Conservation (phyloP, 2,329 filamentous ascomycete species). For the Fusarium veterinarium region DNA sequence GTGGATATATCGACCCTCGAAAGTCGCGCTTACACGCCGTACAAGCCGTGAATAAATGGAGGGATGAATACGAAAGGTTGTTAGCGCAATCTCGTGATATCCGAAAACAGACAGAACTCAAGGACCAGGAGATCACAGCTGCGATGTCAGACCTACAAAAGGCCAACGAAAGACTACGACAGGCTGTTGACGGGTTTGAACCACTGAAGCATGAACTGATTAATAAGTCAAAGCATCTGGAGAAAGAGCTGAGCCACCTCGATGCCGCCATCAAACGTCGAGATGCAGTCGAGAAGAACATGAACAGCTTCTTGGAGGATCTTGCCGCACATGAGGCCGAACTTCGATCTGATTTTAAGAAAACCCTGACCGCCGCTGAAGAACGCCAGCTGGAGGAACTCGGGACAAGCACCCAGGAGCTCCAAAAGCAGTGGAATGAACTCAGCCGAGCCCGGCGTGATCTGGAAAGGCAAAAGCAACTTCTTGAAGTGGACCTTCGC, state of each 20-base stretch:
- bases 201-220: slow-evolving; percentile 82
- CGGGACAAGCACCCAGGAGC: slow-evolving; percentile 74
- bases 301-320: slow-evolving; percentile 81
- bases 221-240: slow-evolving; percentile 78
- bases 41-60: slow-evolving; percentile 77
- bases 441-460: slow-evolving; percentile 79
- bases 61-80: slow-evolving; percentile 78
- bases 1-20: slow-evolving; percentile 89
- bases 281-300: slow-evolving; percentile 77
- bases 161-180: slow-evolving; percentile 79
- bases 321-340: slow-evolving; percentile 83
- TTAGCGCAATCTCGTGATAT: slow-evolving; percentile 73
- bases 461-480: slow-evolving; percentile 82
- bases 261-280: slow-evolving; percentile 74
- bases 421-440: slow-evolving; percentile 82
- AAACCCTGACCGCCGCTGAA: slow-evolving; percentile 84
- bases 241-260: slow-evolving; percentile 77
- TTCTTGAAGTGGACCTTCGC: slow-evolving; percentile 87
- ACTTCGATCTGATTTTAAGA: slow-evolving; percentile 88
- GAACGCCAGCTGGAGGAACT: slow-evolving; percentile 82
- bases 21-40: slow-evolving; percentile 90
- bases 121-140: slow-evolving; percentile 89
- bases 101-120: slow-evolving; percentile 75
- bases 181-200: slow-evolving; percentile 84
- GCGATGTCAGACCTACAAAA: slow-evolving; percentile 88